phyloP scores from a whole-genome alignment of 2,329 filamentous ascomycete genomes.

The Sporothrix humicola region DNA sequence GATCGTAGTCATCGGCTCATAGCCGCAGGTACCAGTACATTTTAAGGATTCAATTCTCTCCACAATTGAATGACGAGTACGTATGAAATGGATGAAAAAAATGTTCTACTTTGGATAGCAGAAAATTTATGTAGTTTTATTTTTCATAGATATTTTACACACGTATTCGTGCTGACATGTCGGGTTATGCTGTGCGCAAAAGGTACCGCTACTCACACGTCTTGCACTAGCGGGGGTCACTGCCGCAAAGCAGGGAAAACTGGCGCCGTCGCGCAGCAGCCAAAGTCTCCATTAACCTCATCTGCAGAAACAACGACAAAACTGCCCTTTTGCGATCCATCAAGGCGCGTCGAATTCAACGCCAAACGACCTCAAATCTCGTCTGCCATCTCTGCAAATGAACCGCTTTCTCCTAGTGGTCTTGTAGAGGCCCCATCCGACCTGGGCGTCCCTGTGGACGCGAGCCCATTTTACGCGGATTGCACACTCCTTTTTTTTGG shows the following conservation, averaged over 20 bases:
- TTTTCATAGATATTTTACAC: too few species aligned
- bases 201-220: constrained; percentile 24
- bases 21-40: constrained; percentile 21
- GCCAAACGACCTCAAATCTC: constrained; percentile 48
- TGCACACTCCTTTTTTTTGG: constrained; percentile 32
- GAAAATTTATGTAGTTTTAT: too few species aligned
- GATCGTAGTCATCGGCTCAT: neutral
- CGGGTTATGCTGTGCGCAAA: neutral
- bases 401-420: constrained; percentile 56
- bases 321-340: constrained; percentile 57
- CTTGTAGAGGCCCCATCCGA: constrained; percentile 55
- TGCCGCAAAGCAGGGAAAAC: constrained; percentile 34
- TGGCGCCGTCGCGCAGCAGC: constrained; percentile 35
- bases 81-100: neutral
- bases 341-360: constrained; percentile 54
- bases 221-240: constrained; percentile 19
- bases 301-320: constrained; percentile 45
- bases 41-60: neutral
- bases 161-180: neutral
- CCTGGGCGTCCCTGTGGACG: constrained; percentile 55
- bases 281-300: constrained; percentile 39
- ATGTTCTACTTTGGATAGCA: too few species aligned
- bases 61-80: neutral
- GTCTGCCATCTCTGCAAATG: constrained; percentile 59
- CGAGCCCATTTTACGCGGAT: constrained; percentile 52